Base-by-base conservation (phyloP, 2,329 filamentous ascomycete genomes). In the Emergomyces africanus region DNA sequence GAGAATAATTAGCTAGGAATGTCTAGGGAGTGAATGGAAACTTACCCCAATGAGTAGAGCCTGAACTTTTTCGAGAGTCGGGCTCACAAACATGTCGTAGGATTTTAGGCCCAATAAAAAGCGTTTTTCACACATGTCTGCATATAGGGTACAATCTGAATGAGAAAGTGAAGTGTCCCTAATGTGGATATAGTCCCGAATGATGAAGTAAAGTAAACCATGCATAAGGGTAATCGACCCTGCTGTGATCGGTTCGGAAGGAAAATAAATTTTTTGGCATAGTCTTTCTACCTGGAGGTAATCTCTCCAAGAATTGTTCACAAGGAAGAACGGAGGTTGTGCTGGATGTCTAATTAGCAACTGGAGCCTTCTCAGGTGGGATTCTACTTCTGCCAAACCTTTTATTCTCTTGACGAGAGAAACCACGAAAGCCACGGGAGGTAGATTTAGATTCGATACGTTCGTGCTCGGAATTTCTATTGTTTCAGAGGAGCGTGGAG, bases 41-140 rank as follows among this genome's bases (percentile, higher is more conserved):
- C 46, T 12, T 69, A 83, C 83, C 0, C 80, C 82, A 6, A 85
- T 70, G 18, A 81, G 65, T 2, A 86, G 72, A 15, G 83, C 81
- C 62, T 83, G 78, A 23, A 85, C 77, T 41, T 79, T 84, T 72
- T 80, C 77, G 41, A 77, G 68, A 35, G 74, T 80, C 25, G 80
- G 75, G 0, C 81, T 79, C 64, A 84, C 71, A 62, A 85, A 75
- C 33, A 86, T 71, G 10, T 79, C 79, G 57, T 84, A 71, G 64
- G 79, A 71, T 18, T 71, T 71, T 41, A 77, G 66, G 2, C 72
- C 74, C 2, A 67, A 70, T 58, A 78, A 74, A 20, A 79, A 63
- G 49, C 79, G 78, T 14, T 68, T 64, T 35, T 70, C 71, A 61
- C 77, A 77, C 8, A 72, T 62, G 2, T 65, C 63, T 0, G 68